Evolutionary conservation across 345 rosid species (phyloP).

Genomic region (Geranium rotundifolium): DNA sequence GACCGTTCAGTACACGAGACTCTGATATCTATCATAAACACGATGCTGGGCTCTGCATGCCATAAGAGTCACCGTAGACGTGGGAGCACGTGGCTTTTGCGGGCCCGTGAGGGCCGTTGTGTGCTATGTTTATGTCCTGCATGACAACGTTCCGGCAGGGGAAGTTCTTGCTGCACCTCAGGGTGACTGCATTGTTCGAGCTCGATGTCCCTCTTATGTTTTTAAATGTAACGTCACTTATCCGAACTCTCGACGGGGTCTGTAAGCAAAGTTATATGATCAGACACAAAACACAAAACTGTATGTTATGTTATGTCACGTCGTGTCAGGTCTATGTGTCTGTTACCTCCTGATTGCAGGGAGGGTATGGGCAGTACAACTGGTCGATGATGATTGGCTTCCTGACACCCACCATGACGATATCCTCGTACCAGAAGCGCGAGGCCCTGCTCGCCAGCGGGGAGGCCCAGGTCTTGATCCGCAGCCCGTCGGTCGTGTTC

Average conservation of each 20-base stretch:
- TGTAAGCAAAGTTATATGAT: neutral
- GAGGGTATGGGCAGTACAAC: neutral
- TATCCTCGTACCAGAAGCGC: slow-evolving; percentile 1
- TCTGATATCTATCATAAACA: slow-evolving; percentile 7
- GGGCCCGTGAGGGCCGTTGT: neutral
- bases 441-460: slow-evolving; percentile 1
- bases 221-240: slow-evolving; percentile 15
- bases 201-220: slow-evolving; percentile 24
- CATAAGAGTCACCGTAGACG: slow-evolving; percentile 11
- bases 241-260: slow-evolving; percentile 20
- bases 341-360: neutral
- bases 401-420: slow-evolving; percentile 3
- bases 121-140: slow-evolving; percentile 10
- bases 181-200: slow-evolving; percentile 9
- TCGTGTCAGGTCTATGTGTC: no score
- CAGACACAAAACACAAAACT: no score
- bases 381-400: slow-evolving; percentile 9
- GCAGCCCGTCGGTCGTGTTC: slow-evolving; percentile 4
- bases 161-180: slow-evolving; percentile 13
- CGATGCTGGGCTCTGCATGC: slow-evolving; percentile 14
- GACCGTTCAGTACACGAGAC: no score
- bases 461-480: slow-evolving; percentile 16
- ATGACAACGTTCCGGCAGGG: slow-evolving; percentile 15
- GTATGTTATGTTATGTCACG: no score
- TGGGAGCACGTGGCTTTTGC: slow-evolving; percentile 8